phyloP scores from a whole-genome alignment of 768 basidiomycete species.

The Leccinum boreale region DNA sequence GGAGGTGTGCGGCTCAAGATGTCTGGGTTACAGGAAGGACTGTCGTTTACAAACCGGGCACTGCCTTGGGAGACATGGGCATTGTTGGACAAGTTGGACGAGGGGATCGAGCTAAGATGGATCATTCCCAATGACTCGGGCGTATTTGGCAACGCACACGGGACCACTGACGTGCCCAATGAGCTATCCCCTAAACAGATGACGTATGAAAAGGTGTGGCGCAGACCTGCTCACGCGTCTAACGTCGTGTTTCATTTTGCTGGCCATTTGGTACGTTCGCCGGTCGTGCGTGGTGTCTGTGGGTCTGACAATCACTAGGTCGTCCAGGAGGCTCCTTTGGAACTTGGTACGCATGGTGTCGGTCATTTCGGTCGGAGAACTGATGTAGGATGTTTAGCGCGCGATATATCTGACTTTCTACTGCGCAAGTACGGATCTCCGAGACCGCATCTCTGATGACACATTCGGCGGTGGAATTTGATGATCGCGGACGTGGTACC shows the following conservation, averaged over 20 bases:
- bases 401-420: conserved; percentile 26
- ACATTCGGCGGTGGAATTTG: neutral
- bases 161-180: neutral
- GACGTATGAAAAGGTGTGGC: conserved; percentile 26
- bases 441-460: neutral
- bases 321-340: conserved; percentile 27
- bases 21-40: conserved; percentile 61
- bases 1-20: conserved; percentile 60
- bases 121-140: conserved; percentile 24
- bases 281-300: neutral
- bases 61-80: conserved; percentile 26
- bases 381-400: conserved; percentile 14
- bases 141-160: neutral
- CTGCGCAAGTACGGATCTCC: conserved; percentile 7
- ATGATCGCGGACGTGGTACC: neutral
- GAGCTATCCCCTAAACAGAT: conserved; percentile 16
- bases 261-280: conserved; percentile 27
- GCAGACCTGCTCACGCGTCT: conserved; percentile 27
- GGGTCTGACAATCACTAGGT: conserved; percentile 14
- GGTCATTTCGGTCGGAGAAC: neutral
- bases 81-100: conserved; percentile 24
- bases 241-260: conserved; percentile 27
- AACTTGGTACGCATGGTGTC: conserved; percentile 23
- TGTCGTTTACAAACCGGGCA: conserved; percentile 51
- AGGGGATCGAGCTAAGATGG: conserved; percentile 28